Base-by-base conservation (phyloP, 345 rosid species). In the Camelina neglecta region DNA sequence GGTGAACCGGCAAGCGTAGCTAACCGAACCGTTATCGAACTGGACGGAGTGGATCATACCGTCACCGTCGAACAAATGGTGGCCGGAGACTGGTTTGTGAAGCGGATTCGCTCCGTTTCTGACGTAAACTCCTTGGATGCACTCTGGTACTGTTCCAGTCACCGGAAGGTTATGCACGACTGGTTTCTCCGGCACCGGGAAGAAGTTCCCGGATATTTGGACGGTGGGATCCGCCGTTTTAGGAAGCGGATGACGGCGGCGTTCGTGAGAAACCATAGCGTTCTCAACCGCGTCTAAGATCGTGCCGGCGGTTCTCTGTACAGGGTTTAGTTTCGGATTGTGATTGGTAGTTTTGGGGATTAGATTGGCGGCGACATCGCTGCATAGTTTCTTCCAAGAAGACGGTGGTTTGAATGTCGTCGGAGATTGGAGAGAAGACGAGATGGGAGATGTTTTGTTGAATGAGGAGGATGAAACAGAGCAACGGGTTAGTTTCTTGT, bases 81-180 rank as follows among this genome's bases (percentile, higher is more conserved):
- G 97, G 3, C 97, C 91, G 38, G 96, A 84, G 23, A 83, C 80
- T 0, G 96, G 97, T 55, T 82, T 86, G 69, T 88, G 89, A 45
- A 88, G 90, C 5, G 97, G 97, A 73, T 90, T 92, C 0, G 97
- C 96, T 31, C 97, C 97, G 84, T 92, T 92, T 60, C 97, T 75
- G 11, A 87, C 85, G 49, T 90, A 92, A 12, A 82, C 89, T 16
- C 97, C 97, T 26, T 68, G 82, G 55, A 92, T 83, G 42, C 86
- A 84, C 0, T 81, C 84, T 0, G 97, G 97, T 63, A 92, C 65
- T 60, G 79, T 55, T 3, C 96, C 97, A 11, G 72, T 51, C 20
- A 90, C 86, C 1, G 90, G 90, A 10, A 92, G 87, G 21, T 71
- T 48, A n/a, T 80, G 89, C 2, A 1, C 51, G 69, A 87, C 85